Evolutionary conservation across 2,329 filamentous ascomycete genomes (phyloP).

Genomic region (Paraphoma sp.): DNA sequence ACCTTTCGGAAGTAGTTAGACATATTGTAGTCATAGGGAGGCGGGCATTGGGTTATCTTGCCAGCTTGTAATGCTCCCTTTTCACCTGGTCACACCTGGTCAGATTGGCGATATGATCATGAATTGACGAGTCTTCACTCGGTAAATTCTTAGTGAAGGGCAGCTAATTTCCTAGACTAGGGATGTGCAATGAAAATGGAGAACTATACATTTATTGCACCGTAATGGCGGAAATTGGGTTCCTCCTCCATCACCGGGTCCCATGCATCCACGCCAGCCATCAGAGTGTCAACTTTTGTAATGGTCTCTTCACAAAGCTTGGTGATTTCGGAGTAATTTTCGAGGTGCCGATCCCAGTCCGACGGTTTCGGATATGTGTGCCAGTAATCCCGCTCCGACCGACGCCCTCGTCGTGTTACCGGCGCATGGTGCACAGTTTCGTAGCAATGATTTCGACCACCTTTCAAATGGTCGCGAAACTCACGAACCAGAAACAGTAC

Average conservation of each 20-base stretch:
- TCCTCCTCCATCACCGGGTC: not conserved
- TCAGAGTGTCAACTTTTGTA: not conserved
- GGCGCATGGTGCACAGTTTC: no score
- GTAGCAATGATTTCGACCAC: not conserved
- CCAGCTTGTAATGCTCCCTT: no score
- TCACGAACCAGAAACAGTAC: not conserved
- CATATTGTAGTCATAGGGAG: no score
- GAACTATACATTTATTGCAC: no score
- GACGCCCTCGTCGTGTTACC: not conserved
- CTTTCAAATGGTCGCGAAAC: not conserved
- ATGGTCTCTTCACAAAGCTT: not conserved
- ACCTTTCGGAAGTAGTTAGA: no score
- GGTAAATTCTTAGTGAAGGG: no score
- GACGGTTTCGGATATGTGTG: not conserved
- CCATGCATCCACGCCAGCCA: not conserved
- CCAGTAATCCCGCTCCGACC: not conserved
- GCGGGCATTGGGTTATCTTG: no score
- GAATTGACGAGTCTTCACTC: no score
- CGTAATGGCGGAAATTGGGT: not conserved
- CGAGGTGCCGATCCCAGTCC: not conserved
- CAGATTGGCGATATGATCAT: no score
- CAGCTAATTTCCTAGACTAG: no score
- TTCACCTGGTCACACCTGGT: no score
- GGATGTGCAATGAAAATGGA: no score
- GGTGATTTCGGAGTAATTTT: not conserved